phyloP scores from a whole-genome alignment of 768 basidiomycete genomes.

The Rhizopogon sp. region DNA sequence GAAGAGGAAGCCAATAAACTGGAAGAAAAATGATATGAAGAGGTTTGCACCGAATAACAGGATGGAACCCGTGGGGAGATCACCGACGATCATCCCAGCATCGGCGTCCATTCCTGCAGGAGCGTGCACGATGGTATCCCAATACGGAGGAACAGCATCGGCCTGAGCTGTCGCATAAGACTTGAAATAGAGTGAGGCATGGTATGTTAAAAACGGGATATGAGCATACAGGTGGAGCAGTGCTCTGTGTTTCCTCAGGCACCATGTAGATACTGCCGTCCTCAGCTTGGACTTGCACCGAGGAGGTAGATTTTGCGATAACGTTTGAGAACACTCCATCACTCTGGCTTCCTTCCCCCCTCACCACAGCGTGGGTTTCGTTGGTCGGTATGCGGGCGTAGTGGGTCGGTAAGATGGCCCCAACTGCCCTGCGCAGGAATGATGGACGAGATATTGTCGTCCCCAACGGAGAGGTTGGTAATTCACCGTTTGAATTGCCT shows the following conservation, averaged over 20 bases:
- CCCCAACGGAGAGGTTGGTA: conserved; percentile 46
- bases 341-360: conserved; percentile 75
- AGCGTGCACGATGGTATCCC: conserved; percentile 93
- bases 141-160: conserved; percentile 92
- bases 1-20: conserved; percentile 89
- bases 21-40: conserved; percentile 93
- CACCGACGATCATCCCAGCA: conserved; percentile 82
- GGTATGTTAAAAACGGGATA: not conserved
- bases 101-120: conserved; percentile 48
- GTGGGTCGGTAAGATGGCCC: conserved; percentile 57
- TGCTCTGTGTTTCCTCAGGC: conserved; percentile 79
- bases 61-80: conserved; percentile 79
- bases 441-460: conserved; percentile 35
- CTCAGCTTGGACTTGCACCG: conserved; percentile 38
- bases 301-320: conserved; percentile 72
- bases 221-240: conserved; percentile 75
- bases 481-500: conserved; percentile 67
- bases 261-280: conserved; percentile 57
- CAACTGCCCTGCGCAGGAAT: conserved; percentile 54
- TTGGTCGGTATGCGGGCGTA: conserved; percentile 50
- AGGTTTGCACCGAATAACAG: conserved; percentile 72
- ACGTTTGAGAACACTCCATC: conserved; percentile 97
- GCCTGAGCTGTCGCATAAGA: conserved; percentile 84
- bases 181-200: conserved; percentile 32
- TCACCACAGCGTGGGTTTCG: conserved; percentile 21